Evolutionary conservation across 345 rosid species (phyloP), one percentile per base, ranked within the genome.

Genomic region (Heritiera littoralis): DNA sequence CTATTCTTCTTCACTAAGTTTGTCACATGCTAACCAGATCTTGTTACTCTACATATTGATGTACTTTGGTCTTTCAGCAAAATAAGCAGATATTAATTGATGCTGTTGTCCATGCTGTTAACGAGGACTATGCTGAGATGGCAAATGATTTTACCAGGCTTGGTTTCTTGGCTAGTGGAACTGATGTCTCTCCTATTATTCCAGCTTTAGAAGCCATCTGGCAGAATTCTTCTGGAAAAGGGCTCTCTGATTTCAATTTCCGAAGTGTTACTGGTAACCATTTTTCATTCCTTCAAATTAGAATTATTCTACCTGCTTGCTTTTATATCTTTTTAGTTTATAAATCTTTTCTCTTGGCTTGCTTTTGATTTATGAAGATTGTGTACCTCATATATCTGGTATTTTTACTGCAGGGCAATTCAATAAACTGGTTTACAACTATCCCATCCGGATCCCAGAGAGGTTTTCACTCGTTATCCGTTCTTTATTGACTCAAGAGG

Each of bases 131-230:
- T 78, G 92, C 17, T 74, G 99, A 95, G 90, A 95, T 93, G 99
- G 99, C 99, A 79, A 95, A 95, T 86, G 99, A 95, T 88, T 95
- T 95, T 88, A 95, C 99, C 74, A 93, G 98, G 81, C 99, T 95
- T 79, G 99, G 99, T 78, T 95, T 95, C 92, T 87, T 95, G 90
- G 94, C 98, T 79, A 88, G 84, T n/a, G 99, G 87, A 38, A 95
- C 99, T 30, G 94, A 95, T 81, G 99, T 95, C 74, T 79, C 99
- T 86, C 98, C 99, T 76, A 90, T 95, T n/a, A 78, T 95, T 85
- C 99, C 99, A 79, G 98, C 98, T 78, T 83, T 93, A 79, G 99
- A 95, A 92, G 93, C 97, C 71, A 95, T 93, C 80, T 95, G 99
- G 99, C 99, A 93, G 89, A 95, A 93, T 78, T 95, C 99, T 72